Percentiles rank a stretch among this genome's conserved stretches.
Conservation (phyloP, 2,329 filamentous ascomycete genomes). For the Trematosphaeria pertusa region DNA sequence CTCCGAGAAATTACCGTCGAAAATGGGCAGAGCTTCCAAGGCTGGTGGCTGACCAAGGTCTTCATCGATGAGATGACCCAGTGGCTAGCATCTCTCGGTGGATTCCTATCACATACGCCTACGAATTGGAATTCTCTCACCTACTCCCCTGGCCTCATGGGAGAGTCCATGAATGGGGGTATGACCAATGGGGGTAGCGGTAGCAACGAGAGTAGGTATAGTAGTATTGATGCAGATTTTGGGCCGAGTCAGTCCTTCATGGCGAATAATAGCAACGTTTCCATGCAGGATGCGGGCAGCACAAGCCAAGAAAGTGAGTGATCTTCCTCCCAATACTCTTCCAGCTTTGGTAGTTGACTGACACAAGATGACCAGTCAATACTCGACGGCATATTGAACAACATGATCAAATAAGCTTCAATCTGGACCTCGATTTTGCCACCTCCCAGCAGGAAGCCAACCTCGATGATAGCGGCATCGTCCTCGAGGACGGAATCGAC, state of each 20-base stretch:
- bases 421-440: constrained; percentile 40
- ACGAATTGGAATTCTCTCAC: constrained; percentile 35
- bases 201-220: constrained; percentile 48
- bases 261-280: constrained; percentile 30
- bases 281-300: constrained; percentile 29
- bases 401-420: constrained; percentile 42
- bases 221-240: constrained; percentile 48
- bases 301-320: constrained; percentile 42
- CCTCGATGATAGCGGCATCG: constrained; percentile 46
- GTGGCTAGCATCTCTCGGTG: constrained; percentile 88
- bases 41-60: constrained; percentile 94
- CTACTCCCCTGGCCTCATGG: constrained; percentile 37
- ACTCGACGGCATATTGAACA: constrained; percentile 42
- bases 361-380: constrained; percentile 44
- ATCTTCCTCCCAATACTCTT: constrained; percentile 5
- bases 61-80: constrained; percentile 94
- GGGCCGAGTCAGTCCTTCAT: constrained; percentile 43
- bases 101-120: constrained; percentile 72
- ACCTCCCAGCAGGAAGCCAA: constrained; percentile 39
- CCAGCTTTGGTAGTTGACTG: constrained; percentile 39
- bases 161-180: constrained; percentile 35
- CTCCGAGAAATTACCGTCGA: constrained; percentile 82
- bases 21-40: constrained; percentile 81
- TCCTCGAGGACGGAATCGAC: constrained; percentile 44
- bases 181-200: constrained; percentile 44